Conservation (phyloP, 169 alveolate genomes). For the Condylostoma magnum region DNA sequence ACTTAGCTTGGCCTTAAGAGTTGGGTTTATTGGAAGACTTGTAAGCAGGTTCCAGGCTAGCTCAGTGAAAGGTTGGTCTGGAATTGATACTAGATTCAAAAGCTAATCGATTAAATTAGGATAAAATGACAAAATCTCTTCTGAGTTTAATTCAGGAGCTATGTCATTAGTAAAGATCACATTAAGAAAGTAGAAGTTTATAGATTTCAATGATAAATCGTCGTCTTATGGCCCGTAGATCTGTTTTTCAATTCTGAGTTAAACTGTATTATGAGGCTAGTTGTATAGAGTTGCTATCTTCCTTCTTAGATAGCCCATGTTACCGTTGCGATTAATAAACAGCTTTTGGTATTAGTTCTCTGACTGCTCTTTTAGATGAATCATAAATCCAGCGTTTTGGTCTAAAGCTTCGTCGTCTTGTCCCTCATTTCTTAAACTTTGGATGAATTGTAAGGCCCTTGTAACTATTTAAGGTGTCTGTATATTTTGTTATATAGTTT, state of each 20-base stretch:
- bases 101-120: neutral
- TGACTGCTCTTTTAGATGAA: neutral
- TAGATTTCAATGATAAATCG: neutral
- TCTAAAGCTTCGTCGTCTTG: neutral
- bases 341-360: neutral
- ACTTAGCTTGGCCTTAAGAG: neutral
- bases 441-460: neutral
- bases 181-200: neutral
- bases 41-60: conserved; percentile 16
- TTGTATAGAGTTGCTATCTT: neutral
- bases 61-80: conserved; percentile 9
- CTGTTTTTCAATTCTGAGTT: neutral
- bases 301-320: conserved; percentile 5
- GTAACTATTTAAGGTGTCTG: neutral
- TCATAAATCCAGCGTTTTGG: too few species aligned
- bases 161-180: neutral
- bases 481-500: neutral
- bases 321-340: neutral
- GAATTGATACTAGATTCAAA: neutral
- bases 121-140: neutral
- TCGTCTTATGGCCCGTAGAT: neutral
- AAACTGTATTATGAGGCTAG: neutral
- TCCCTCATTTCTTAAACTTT: neutral
- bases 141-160: neutral
- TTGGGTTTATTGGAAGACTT: neutral